These are phyloP conservation scores for Mycena chlorophos DNA, from an alignment of 768 basidiomycete species.

Conservation along the genomic window DNA sequence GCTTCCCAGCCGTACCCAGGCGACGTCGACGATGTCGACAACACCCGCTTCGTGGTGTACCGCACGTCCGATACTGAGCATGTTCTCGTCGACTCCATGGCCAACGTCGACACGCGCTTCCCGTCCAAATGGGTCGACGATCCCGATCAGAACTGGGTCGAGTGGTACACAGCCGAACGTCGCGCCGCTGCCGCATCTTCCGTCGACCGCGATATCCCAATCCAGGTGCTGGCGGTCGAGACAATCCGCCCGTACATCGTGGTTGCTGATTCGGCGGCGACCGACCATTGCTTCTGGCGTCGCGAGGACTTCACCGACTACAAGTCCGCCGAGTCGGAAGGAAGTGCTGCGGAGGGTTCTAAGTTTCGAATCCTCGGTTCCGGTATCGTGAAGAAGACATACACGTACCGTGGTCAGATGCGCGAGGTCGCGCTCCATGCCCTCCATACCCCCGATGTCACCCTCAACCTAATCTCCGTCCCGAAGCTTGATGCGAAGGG, in stretches of 20 bases:
- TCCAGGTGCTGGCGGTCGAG: not conserved
- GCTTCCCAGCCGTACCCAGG: slow-evolving; percentile 8
- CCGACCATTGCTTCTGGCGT: slow-evolving; percentile 10
- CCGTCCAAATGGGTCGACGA: not conserved
- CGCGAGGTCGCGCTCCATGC: not conserved
- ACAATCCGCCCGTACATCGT: not conserved
- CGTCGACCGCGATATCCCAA: not conserved
- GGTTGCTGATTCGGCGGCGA: slow-evolving; percentile 11
- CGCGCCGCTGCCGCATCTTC: not conserved
- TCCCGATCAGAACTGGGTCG: not conserved
- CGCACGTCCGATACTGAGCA: slow-evolving; percentile 10
- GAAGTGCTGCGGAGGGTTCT: slow-evolving; percentile 11
- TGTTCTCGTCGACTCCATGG: slow-evolving; percentile 9
- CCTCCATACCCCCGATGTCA: not conserved
- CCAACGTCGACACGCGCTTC: not conserved
- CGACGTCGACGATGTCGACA: not conserved
- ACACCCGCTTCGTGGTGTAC: slow-evolving; percentile 8
- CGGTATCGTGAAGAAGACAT: not conserved
- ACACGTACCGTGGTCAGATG: not conserved
- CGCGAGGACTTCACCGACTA: slow-evolving; percentile 13
- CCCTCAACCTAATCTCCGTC: slow-evolving; percentile 1
- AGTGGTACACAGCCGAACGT: slow-evolving; percentile 3
- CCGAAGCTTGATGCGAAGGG: not conserved
- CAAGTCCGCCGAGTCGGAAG: not conserved
- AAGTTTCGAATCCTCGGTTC: slow-evolving; percentile 1